Evolutionary conservation across 2,329 filamentous ascomycete genomes (phyloP).

Genomic region (Colletotrichum sp.): DNA sequence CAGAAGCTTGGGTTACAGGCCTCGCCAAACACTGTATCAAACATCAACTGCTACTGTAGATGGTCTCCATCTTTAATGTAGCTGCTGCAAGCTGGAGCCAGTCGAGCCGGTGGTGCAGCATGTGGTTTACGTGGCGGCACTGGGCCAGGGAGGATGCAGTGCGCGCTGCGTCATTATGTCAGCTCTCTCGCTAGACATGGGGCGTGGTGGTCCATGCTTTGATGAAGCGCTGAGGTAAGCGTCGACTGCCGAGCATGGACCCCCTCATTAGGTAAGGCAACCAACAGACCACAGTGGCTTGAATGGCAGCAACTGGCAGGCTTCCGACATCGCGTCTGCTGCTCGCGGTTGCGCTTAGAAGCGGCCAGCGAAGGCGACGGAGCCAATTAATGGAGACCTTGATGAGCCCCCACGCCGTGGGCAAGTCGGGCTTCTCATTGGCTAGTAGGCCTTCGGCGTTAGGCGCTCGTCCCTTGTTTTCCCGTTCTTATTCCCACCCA

Average conservation of each 20-base stretch:
- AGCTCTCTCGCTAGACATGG: background rate
- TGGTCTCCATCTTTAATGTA: background rate
- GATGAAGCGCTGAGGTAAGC: background rate
- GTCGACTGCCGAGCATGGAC: background rate
- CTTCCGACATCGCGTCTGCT: background rate
- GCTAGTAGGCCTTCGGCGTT: background rate
- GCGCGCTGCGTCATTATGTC: background rate
- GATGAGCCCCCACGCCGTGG: background rate
- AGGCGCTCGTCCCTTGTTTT: conserved; percentile 11
- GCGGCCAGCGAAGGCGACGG: background rate
- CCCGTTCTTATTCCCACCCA: conserved; percentile 16
- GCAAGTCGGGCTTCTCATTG: background rate
- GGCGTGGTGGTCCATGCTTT: background rate
- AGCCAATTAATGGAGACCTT: background rate
- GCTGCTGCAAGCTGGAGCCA: conserved; percentile 4
- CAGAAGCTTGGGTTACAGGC: background rate
- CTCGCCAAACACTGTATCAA: background rate
- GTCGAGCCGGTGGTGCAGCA: background rate
- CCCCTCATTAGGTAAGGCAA: background rate
- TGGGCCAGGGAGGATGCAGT: background rate
- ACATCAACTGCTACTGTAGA: background rate
- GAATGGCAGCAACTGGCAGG: background rate
- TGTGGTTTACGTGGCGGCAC: conserved; percentile 16
- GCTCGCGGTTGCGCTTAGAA: background rate
- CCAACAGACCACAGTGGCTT: background rate